Evolutionary conservation across 306 rosid species (phyloP).

Genomic region (Rubus idaeus): DNA sequence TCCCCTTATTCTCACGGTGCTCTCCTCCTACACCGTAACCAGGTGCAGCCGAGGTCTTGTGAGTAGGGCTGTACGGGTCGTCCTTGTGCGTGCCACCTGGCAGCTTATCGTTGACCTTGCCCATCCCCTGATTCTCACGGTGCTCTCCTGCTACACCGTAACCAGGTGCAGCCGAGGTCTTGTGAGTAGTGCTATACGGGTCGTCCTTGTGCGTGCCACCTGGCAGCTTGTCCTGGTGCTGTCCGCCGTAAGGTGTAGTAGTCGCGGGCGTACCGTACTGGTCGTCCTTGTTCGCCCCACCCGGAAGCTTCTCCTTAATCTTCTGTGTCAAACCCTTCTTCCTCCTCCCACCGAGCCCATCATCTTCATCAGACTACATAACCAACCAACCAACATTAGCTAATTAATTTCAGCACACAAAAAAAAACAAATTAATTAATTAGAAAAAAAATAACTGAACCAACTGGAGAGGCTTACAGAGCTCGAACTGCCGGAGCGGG

Average conservation of each 20-base stretch:
- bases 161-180: neutral
- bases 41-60: neutral
- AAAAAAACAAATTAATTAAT: neutral
- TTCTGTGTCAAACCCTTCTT: constrained; percentile 44
- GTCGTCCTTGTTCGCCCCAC: constrained; percentile 16
- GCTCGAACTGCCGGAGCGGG: constrained; percentile 52
- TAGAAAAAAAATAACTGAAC: no score
- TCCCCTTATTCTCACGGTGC: neutral
- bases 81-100: constrained; percentile 15
- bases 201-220: neutral
- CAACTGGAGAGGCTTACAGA: constrained; percentile 28
- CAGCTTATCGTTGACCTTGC: constrained; percentile 17
- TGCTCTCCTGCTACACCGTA: neutral
- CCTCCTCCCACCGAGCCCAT: constrained; percentile 57
- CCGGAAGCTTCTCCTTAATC: constrained; percentile 43
- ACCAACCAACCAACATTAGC: no score
- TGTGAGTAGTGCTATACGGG: neutral
- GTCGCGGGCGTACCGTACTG: neutral
- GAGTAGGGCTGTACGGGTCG: neutral
- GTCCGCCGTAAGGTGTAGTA: constrained; percentile 25
- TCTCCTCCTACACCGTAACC: neutral
- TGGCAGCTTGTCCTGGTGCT: neutral
- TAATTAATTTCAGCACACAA: neutral
- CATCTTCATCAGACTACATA: constrained; percentile 44
- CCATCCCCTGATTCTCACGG: neutral